Conservation (phyloP, 768 basidiomycete genomes). For the Serendipita vermifera region DNA sequence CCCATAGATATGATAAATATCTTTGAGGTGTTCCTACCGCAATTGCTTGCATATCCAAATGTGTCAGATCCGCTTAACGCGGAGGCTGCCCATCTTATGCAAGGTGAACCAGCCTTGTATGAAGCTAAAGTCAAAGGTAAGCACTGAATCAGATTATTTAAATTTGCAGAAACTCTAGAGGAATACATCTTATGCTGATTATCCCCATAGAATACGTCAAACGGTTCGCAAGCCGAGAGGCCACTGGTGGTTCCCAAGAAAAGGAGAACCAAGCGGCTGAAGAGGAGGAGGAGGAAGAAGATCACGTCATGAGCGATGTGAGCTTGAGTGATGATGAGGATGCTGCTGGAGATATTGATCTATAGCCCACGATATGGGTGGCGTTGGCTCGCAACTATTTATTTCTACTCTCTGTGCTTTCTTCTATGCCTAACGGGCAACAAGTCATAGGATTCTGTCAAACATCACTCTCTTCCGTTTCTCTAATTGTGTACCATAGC, state of each 20-base stretch:
- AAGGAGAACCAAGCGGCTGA: constrained; percentile 47
- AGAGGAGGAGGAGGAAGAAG: constrained; percentile 49
- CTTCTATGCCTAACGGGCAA: no score
- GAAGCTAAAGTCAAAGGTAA: constrained; percentile 85
- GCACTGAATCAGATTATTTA: constrained; percentile 15
- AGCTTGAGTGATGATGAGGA: constrained; percentile 1
- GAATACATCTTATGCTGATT: constrained; percentile 7
- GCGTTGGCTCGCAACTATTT: not conserved
- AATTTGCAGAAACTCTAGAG: not conserved
- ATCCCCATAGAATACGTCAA: constrained; percentile 77
- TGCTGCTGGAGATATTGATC: not conserved
- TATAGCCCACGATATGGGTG: not conserved
- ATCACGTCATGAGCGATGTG: not conserved
- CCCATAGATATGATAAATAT: constrained; percentile 94
- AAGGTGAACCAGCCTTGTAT: constrained; percentile 96
- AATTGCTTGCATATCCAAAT: constrained; percentile 93
- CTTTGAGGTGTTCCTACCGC: constrained; percentile 95
- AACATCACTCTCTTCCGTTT: no score
- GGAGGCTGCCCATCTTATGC: constrained; percentile 90
- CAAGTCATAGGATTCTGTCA: no score
- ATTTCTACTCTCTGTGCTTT: no score
- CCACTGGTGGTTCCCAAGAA: constrained; percentile 58
- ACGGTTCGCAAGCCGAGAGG: constrained; percentile 83
- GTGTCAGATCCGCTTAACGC: constrained; percentile 97
- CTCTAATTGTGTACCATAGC: no score